These are phyloP conservation scores for Nemania diffusa DNA, from an alignment of 2,329 filamentous ascomycete species.

Conservation along the genomic window DNA sequence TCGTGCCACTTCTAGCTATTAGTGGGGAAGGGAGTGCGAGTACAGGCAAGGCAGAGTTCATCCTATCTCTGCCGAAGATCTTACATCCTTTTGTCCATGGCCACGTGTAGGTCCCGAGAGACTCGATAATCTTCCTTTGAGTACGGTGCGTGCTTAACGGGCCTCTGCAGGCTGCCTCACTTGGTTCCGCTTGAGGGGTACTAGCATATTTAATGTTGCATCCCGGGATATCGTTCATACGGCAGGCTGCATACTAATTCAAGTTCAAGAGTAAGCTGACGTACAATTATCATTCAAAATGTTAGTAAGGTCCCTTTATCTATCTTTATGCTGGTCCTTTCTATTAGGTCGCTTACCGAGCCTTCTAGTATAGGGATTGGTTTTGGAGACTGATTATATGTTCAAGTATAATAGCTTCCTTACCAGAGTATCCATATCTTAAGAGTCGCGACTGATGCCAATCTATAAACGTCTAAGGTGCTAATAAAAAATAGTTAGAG, in stretches of 20 bases:
- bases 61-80: slow-evolving; percentile 13
- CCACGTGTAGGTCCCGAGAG: slow-evolving; percentile 22
- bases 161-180: not conserved
- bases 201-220: slow-evolving; percentile 24
- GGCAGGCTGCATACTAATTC: slow-evolving; percentile 20
- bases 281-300: not conserved
- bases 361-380: not conserved
- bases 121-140: not conserved
- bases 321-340: not conserved
- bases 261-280: not conserved
- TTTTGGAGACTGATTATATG: not conserved
- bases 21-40: not conserved
- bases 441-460: too few species aligned
- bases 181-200: slow-evolving; percentile 18
- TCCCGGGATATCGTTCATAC: slow-evolving; percentile 24
- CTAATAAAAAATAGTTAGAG: too few species aligned
- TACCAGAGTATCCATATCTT: too few species aligned
- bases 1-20: not conserved
- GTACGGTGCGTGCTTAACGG: too few species aligned
- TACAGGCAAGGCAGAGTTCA: slow-evolving; percentile 10
- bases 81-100: slow-evolving; percentile 3
- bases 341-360: not conserved
- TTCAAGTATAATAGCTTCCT: too few species aligned
- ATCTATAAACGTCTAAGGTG: too few species aligned
- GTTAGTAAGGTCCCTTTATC: not conserved